Evolutionary conservation across 495 filamentous ascomycete species (phyloP).

Genomic region (Gamarada debralockiae): DNA sequence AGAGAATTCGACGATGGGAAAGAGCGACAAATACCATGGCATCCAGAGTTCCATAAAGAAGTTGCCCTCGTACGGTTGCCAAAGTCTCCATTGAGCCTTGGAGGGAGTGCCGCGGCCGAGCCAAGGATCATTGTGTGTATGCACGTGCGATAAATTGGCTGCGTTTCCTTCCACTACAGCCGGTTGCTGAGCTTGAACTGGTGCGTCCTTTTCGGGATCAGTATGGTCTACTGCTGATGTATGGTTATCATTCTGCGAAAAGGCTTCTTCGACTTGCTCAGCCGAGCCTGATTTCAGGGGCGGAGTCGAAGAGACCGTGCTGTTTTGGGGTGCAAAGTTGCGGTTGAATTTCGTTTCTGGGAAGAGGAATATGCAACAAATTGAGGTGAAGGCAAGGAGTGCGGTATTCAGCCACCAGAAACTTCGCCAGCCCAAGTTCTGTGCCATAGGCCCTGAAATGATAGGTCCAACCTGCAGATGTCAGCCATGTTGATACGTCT

Average conservation of each 20-base stretch:
- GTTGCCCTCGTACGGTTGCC: constrained; percentile 33
- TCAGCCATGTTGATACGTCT: constrained; percentile 54
- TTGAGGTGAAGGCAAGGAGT: constrained; percentile 38
- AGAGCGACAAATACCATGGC: constrained; percentile 57
- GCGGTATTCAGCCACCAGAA: constrained; percentile 51
- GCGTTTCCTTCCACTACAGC: background rate
- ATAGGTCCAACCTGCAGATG: constrained; percentile 51
- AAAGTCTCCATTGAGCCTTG: constrained; percentile 51
- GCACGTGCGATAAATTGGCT: constrained; percentile 10
- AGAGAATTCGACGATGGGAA: constrained; percentile 61
- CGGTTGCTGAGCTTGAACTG: constrained; percentile 21
- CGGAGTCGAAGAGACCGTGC: background rate
- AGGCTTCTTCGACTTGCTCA: background rate
- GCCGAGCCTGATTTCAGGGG: background rate
- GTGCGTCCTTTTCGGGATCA: constrained; percentile 4
- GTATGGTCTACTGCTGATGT: constrained; percentile 9
- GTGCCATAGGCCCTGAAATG: constrained; percentile 56
- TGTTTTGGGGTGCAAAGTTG: constrained; percentile 10
- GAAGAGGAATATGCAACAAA: constrained; percentile 52
- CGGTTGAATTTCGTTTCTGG: constrained; percentile 62
- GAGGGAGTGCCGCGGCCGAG: constrained; percentile 52
- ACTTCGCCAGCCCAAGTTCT: constrained; percentile 59
- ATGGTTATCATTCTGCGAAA: background rate
- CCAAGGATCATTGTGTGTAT: constrained; percentile 26
- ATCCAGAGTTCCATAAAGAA: constrained; percentile 36